Evolutionary conservation across 1,284 basidiomycete species (phyloP).

Genomic region (Papiliotrema laurentii): DNA sequence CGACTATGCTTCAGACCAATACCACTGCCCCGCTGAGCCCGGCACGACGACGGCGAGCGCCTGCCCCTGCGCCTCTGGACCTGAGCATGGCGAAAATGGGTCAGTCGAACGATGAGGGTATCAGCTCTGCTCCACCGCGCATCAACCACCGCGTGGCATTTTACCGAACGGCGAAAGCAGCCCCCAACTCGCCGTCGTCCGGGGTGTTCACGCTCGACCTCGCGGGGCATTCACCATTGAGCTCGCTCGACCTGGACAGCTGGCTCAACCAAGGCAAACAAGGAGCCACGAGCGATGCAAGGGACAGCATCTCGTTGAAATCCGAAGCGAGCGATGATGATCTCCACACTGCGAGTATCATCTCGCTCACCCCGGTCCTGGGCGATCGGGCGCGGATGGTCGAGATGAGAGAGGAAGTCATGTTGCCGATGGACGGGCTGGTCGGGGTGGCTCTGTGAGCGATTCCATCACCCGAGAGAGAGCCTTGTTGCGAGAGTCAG

Average conservation of each 20-base stretch:
- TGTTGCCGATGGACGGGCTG: slow-evolving; percentile 12
- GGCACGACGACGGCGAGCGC: slow-evolving; percentile 7
- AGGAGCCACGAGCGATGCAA: slow-evolving; percentile 1
- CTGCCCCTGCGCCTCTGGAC: slow-evolving; percentile 21
- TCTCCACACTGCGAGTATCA: slow-evolving; percentile 37
- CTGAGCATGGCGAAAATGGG: slow-evolving; percentile 7
- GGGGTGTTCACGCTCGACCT: slow-evolving; percentile 21
- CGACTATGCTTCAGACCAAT: slow-evolving; percentile 7
- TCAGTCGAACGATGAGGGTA: background rate
- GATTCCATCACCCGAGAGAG: background rate
- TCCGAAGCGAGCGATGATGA: slow-evolving; percentile 40
- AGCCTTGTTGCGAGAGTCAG: background rate
- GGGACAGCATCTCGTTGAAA: slow-evolving; percentile 23
- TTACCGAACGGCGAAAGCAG: slow-evolving; percentile 30
- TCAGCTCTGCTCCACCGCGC: slow-evolving; percentile 24
- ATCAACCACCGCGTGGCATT: slow-evolving; percentile 40
- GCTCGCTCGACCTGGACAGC: slow-evolving; percentile 1
- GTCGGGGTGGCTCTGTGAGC: slow-evolving; percentile 12
- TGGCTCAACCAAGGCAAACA: background rate
- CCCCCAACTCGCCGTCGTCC: slow-evolving; percentile 23
- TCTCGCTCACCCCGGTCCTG: slow-evolving; percentile 27
- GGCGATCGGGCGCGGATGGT: slow-evolving; percentile 8
- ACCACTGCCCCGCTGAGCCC: slow-evolving; percentile 29
- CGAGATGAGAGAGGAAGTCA: slow-evolving; percentile 13
- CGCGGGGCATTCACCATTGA: background rate